Base-by-base conservation (phyloP, 306 rosid genomes). In the Vicia villosa region DNA sequence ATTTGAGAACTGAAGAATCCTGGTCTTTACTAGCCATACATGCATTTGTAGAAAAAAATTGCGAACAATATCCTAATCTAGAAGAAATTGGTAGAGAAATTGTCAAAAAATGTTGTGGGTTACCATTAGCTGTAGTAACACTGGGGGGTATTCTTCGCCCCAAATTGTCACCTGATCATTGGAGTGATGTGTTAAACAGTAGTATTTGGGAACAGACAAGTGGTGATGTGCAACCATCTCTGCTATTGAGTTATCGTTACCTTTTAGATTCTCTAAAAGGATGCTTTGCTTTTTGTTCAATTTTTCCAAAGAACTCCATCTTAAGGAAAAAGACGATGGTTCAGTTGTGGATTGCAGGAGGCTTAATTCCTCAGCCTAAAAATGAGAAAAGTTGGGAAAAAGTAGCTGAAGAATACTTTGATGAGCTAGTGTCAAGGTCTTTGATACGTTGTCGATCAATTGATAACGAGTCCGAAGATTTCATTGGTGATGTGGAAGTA, bases 51-150 rank as follows among this genome's bases (percentile, higher is more conserved):
- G 28, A 24, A 24, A 24, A 24, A 24, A 24, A 24, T 4, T 24
- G 28, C 4, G 28, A 24, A 24, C 28, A 24, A 24, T 24, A 24
- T 4, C 28, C 28, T 4, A 24, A 24, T 24, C 28, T 76, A 9
- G 55, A 76, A 68, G 58, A 16, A 47, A 59, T 76, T 34, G 89
- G 81, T 15, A 71, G 41, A 59, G 17, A 76, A 37, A 63, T 41
- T 21, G 69, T 38, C 2, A n/a, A 26, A 2, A 41, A 36, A 63
- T 63, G 54, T 41, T n/a, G 22, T 28, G 89, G 89, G 12, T 56
- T 81, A 67, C 86, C 88, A 3, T 5, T 79, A 66, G 86, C 84
- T 19, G 84, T 71, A 42, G 71, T 72, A 62, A 56, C 82, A 49
- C 14, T 84, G 4, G 88, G 84, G 40, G 71, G 74, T 42, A 32